Evolutionary conservation across 2,329 filamentous ascomycete species (phyloP).

Genomic region (Thielaviopsis euricoi): DNA sequence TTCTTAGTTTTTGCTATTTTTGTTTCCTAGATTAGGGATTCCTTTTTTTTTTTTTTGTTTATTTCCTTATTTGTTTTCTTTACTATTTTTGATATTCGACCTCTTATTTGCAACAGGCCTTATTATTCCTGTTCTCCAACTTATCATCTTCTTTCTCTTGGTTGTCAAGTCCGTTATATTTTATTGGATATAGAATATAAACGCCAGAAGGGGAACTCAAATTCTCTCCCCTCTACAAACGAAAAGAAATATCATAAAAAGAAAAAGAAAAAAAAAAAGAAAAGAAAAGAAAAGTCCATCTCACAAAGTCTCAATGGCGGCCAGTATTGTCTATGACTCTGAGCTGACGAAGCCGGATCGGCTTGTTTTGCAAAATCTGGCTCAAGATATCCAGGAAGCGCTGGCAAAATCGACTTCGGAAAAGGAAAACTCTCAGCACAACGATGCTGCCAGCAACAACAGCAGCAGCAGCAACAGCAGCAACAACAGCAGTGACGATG

Average conservation of each 20-base stretch:
- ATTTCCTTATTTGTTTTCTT: not conserved
- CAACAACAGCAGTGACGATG: not conserved
- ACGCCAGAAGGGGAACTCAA: too few relatives aligned
- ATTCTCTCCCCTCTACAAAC: too few relatives aligned
- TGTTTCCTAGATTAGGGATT: not conserved
- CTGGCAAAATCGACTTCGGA: not conserved
- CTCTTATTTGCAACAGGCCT: too few relatives aligned
- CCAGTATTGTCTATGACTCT: conserved; percentile 21
- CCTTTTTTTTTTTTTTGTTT: not conserved
- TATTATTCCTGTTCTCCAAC: too few relatives aligned
- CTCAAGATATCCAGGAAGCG: conserved; percentile 20
- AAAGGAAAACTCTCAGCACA: not conserved
- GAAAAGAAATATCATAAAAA: too few relatives aligned
- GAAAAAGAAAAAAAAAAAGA: too few relatives aligned
- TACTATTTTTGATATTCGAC: too few relatives aligned
- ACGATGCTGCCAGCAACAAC: not conserved
- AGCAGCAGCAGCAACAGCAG: not conserved
- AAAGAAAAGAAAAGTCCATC: too few relatives aligned
- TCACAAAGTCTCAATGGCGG: not conserved
- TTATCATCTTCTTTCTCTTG: too few relatives aligned
- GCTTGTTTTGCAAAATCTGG: conserved; percentile 24
- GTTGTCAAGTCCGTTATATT: too few relatives aligned
- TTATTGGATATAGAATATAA: too few relatives aligned
- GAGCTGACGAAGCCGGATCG: conserved; percentile 26
- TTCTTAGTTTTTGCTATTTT: not conserved